These are phyloP conservation scores for Volvariella surrecta DNA, from an alignment of 1,284 basidiomycete genomes.

Conservation along the genomic window DNA sequence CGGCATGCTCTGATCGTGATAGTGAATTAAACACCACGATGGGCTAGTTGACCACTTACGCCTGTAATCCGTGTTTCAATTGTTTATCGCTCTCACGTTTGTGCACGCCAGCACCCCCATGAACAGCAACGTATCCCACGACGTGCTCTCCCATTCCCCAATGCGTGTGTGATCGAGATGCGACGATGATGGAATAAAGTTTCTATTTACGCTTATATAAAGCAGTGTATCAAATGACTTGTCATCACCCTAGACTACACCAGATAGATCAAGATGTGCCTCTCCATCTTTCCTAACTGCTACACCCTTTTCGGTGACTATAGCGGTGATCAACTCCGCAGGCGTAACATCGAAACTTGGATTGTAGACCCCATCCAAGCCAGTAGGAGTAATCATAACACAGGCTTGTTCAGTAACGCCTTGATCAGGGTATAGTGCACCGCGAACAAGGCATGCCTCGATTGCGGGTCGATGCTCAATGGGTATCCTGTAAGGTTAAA, in stretches of 20 bases:
- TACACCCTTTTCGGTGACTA: conserved; percentile 87
- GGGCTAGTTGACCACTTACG: conserved; percentile 27
- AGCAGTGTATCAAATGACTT: too few relatives aligned
- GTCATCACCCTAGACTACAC: conserved; percentile 34
- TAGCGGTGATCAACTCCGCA: conserved; percentile 73
- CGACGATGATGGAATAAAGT: too few relatives aligned
- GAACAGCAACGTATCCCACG: conserved; percentile 39
- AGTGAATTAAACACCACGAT: background rate
- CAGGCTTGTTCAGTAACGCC: conserved; percentile 48
- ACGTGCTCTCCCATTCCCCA: too few relatives aligned
- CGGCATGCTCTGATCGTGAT: conserved; percentile 34
- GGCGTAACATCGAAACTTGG: conserved; percentile 94
- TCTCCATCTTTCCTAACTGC: conserved; percentile 52
- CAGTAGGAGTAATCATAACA: conserved; percentile 68
- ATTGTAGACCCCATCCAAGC: conserved; percentile 71
- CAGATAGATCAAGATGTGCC: conserved; percentile 43
- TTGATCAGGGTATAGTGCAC: conserved; percentile 52
- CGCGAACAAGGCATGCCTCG: conserved; percentile 83
- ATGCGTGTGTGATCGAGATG: conserved; percentile 4
- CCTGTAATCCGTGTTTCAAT: conserved; percentile 43
- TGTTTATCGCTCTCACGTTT: conserved; percentile 31
- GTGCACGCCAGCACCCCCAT: conserved; percentile 63
- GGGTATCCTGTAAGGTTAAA: conserved; percentile 57
- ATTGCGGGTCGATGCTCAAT: conserved; percentile 84
- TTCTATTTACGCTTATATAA: too few relatives aligned